Evolutionary conservation across 768 basidiomycete species (phyloP).

Genomic region (Podaxis sp.): DNA sequence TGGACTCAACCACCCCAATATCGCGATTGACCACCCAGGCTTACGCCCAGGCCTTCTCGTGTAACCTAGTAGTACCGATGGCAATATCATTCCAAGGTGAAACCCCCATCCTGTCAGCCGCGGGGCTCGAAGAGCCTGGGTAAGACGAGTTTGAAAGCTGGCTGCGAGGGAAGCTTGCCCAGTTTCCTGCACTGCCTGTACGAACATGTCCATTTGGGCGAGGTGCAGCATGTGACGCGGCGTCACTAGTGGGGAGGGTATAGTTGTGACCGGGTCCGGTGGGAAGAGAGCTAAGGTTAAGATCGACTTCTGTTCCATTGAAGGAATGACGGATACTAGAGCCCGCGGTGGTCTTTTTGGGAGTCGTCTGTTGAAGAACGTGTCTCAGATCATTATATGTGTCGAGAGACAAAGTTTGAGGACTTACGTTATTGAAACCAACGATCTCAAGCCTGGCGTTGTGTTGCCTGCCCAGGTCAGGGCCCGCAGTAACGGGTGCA

Average conservation of each 20-base stretch:
- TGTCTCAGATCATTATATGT: neutral
- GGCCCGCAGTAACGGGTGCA: conserved; percentile 79
- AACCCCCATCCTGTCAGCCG: conserved; percentile 50
- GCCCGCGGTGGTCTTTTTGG: conserved; percentile 43
- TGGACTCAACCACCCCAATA: neutral
- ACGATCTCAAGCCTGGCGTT: conserved; percentile 70
- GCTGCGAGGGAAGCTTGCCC: conserved; percentile 59
- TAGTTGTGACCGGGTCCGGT: conserved; percentile 39
- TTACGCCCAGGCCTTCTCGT: conserved; percentile 62
- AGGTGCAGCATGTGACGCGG: conserved; percentile 16
- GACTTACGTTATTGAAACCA: conserved; percentile 61
- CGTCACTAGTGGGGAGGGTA: conserved; percentile 14
- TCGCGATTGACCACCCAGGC: conserved; percentile 1
- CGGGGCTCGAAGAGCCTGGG: conserved; percentile 48
- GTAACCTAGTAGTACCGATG: conserved; percentile 38
- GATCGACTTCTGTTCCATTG: conserved; percentile 64
- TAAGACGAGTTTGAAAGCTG: conserved; percentile 47
- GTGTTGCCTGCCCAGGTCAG: conserved; percentile 77
- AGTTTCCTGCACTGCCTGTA: conserved; percentile 78
- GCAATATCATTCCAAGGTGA: conserved; percentile 59
- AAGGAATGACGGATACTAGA: conserved; percentile 69
- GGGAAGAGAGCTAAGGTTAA: conserved; percentile 55
- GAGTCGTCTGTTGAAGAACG: conserved; percentile 30
- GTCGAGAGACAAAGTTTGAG: neutral
- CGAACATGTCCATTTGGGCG: conserved; percentile 67